These are phyloP conservation scores for Castanopsis chinensis DNA, from an alignment of 306 rosid species.

Conservation along the genomic window DNA sequence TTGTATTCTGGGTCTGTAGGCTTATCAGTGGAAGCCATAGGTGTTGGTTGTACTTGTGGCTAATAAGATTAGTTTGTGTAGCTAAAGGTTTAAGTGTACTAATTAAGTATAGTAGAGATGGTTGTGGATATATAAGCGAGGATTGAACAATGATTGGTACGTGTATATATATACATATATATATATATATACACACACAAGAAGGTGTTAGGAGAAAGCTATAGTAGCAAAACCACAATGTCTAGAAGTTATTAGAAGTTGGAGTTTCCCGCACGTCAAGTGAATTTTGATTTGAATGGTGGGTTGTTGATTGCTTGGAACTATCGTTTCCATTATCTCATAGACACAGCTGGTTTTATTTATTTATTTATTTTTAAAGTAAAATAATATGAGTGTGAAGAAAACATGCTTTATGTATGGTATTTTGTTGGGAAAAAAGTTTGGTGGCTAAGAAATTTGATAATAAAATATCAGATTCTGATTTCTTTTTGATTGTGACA, in stretches of 20 bases:
- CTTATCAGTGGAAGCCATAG: conserved; percentile 67
- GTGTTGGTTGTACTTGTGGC: neutral
- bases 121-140: conserved; percentile 6
- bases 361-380: too few relatives aligned
- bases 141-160: neutral
- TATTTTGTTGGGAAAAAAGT: neutral
- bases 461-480: conserved; percentile 1
- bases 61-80: neutral
- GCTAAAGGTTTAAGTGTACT: neutral
- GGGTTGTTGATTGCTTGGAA: neutral
- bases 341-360: neutral
- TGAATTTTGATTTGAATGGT: conserved; percentile 15
- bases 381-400: neutral
- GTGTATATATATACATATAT: conserved; percentile 1
- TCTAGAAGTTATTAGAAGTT: conserved; percentile 11
- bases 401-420: neutral
- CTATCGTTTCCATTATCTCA: neutral
- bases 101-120: neutral
- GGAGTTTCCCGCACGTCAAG: conserved; percentile 56
- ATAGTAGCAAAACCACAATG: neutral
- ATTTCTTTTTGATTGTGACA: neutral
- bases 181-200: too few relatives aligned
- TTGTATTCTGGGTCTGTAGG: conserved; percentile 44
- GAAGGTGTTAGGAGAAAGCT: neutral
- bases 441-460: neutral